Evolutionary conservation across 2,329 filamentous ascomycete species (phyloP).

Genomic region (Xylariaceae sp.): DNA sequence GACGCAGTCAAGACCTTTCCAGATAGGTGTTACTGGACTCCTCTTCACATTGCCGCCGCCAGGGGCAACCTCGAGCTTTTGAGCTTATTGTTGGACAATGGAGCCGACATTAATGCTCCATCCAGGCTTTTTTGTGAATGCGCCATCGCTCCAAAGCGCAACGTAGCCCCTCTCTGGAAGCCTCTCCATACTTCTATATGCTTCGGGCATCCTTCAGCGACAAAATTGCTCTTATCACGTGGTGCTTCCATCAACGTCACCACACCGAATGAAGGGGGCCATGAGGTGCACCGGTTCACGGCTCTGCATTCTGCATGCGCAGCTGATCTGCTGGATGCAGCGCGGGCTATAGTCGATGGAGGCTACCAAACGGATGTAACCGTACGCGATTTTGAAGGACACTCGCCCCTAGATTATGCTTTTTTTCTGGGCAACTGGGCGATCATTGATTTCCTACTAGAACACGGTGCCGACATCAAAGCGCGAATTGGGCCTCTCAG

Average conservation of each 20-base stretch:
- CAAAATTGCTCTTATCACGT: slow-evolving; percentile 16
- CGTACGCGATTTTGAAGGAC: slow-evolving; percentile 8
- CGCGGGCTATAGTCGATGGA: slow-evolving; percentile 11
- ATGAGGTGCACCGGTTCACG: slow-evolving; percentile 6
- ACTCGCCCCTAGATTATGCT: slow-evolving; percentile 19
- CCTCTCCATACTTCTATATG: slow-evolving; percentile 23
- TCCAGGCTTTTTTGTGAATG: slow-evolving; percentile 20
- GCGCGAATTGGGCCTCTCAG: slow-evolving; percentile 7
- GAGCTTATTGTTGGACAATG: slow-evolving; percentile 18
- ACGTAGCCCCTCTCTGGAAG: slow-evolving; percentile 13
- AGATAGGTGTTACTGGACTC: slow-evolving; percentile 16
- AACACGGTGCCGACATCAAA: slow-evolving; percentile 17
- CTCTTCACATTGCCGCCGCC: slow-evolving; percentile 20
- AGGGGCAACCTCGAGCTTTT: slow-evolving; percentile 19
- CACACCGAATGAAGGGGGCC: not conserved
- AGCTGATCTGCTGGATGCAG: slow-evolving; percentile 2
- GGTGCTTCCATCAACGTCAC: slow-evolving; percentile 19
- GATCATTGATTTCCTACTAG: slow-evolving; percentile 15
- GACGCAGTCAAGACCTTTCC: not conserved
- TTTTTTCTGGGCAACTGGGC: slow-evolving; percentile 17
- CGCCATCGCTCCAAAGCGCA: not conserved
- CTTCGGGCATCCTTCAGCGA: slow-evolving; percentile 16
- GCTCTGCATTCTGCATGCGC: slow-evolving; percentile 22
- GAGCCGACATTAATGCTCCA: slow-evolving; percentile 17
- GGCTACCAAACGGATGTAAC: slow-evolving; percentile 18